Evolutionary conservation across 1,139 yeast genomes (phyloP).

Genomic region (Debaryomyces coudertii): DNA sequence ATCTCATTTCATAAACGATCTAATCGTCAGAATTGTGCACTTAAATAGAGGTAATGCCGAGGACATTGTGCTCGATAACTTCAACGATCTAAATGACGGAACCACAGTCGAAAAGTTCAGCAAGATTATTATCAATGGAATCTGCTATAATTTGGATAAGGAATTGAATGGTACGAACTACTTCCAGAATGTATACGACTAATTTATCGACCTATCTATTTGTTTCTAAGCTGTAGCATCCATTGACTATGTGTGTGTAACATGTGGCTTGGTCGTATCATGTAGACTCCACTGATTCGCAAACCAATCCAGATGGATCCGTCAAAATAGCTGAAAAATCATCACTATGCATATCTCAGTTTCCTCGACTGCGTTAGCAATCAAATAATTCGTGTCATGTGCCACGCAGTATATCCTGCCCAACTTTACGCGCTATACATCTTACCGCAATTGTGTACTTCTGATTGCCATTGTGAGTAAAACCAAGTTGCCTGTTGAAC

Average conservation of each 20-base stretch:
- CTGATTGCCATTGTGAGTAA: background rate
- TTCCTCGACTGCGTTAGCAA: no score
- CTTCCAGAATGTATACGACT: slow-evolving; percentile 32
- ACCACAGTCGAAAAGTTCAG: slow-evolving; percentile 28
- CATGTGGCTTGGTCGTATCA: no score
- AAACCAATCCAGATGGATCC: no score
- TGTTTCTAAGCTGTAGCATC: no score
- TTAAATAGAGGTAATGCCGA: slow-evolving; percentile 51
- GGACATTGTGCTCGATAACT: slow-evolving; percentile 31
- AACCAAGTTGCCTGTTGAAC: no score
- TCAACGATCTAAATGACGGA: slow-evolving; percentile 38
- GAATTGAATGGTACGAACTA: slow-evolving; percentile 50
- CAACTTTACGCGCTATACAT: background rate
- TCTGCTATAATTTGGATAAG: slow-evolving; percentile 38
- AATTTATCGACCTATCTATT: background rate
- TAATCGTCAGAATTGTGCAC: slow-evolving; percentile 33
- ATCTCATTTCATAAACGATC: slow-evolving; percentile 39
- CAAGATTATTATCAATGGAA: slow-evolving; percentile 38
- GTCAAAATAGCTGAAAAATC: no score
- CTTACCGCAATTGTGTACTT: background rate
- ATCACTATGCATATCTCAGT: no score
- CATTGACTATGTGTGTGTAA: no score
- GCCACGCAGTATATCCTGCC: no score
- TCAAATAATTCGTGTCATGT: background rate
- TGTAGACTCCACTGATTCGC: no score